Evolutionary conservation across 306 rosid species (phyloP), one percentile per base, ranked within the genome.

Genomic region (Crotalaria pallida): DNA sequence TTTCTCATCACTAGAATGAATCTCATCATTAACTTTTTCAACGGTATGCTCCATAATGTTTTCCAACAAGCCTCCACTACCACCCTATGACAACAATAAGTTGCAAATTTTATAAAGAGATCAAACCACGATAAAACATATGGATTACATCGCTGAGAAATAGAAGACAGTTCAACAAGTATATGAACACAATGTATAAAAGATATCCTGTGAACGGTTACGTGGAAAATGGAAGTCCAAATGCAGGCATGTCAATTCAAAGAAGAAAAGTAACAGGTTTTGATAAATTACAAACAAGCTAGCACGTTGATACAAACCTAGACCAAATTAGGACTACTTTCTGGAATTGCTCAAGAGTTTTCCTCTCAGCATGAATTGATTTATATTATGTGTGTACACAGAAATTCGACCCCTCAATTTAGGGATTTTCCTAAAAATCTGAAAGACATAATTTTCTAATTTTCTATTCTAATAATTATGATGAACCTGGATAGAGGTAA

Each of bases 31-130:
- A 51, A 29, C 82, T 64, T 76, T 72, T 36, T 52, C 72, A 58
- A 73, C 75, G 52, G 19, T 29, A 41, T 74, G 81, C 60, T 80
- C 80, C 57, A 16, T 41, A 38, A 53, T 48, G 22, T 75, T 61
- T 67, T 75, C 69, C 19, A 69, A 47, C 62, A 69, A 74, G 53
- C 59, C 64, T 75, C 58, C 76, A 50, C 59, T 72, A 65, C 33
- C 52, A 74, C 70, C 59, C 96, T 87, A 83, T 67, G 3, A 55
- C 51, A 74, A 27, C 67, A 79, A 66, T 51, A 71, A 70, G 56
- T 58, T 65, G 51, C 57, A 73, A 73, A 24, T 72, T 64, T 18
- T 31, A 61, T 26, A 41, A 67, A 58, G 63, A 33, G 49, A 59
- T 58, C 52, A 75, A 79, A 56, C 73, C 72, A 58, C 47, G 31